phyloP scores from a whole-genome alignment of 2,329 filamentous ascomycete species.

The Diaporthe amygdali region DNA sequence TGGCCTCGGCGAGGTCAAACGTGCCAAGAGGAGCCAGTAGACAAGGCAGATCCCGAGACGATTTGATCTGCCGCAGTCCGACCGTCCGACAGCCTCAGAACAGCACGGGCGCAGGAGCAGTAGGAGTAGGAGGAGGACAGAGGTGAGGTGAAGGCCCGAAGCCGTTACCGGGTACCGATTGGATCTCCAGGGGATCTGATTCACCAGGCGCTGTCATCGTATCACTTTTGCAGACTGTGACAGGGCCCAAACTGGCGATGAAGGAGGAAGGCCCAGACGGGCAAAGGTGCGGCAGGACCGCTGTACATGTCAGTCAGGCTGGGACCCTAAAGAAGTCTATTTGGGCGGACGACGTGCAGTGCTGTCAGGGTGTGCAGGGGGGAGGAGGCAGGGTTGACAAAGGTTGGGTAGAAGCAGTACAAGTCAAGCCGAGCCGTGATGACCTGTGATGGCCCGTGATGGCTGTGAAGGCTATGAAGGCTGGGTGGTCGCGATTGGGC shows the following conservation, averaged over 20 bases:
- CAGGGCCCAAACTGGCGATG: conserved; percentile 24
- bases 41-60: conserved; percentile 7
- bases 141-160: neutral
- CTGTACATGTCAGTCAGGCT: conserved; percentile 1
- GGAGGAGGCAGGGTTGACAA: neutral
- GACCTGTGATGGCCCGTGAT: neutral
- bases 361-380: neutral
- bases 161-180: conserved; percentile 21
- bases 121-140: neutral
- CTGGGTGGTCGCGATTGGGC: conserved; percentile 1
- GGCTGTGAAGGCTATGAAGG: neutral
- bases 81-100: neutral
- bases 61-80: conserved; percentile 5
- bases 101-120: neutral
- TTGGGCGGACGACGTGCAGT: neutral
- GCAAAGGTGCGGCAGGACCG: conserved; percentile 3
- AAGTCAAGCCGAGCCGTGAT: conserved; percentile 8
- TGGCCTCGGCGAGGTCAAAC: conserved; percentile 19
- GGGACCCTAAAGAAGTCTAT: conserved; percentile 7
- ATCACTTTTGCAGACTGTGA: conserved; percentile 23
- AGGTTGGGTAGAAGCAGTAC: neutral
- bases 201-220: conserved; percentile 20
- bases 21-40: conserved; percentile 20
- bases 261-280: conserved; percentile 3
- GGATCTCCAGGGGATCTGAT: conserved; percentile 19